Percentiles rank a stretch among this genome's conserved stretches.
phyloP scores from a whole-genome alignment of 2,329 filamentous ascomycete genomes.

The Fusarium citri region DNA sequence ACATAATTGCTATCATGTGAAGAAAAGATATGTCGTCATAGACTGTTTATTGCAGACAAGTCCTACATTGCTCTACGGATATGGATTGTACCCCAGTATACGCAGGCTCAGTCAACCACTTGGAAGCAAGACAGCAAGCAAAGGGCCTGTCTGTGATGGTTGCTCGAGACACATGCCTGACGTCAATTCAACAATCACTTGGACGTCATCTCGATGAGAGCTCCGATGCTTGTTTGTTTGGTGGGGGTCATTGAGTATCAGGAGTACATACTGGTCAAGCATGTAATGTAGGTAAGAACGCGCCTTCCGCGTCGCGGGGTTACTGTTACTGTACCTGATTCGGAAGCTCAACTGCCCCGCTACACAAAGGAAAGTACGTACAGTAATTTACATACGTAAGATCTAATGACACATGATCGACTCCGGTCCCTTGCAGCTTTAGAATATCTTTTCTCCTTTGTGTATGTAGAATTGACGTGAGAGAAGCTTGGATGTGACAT shows the following conservation, averaged over 20 bases:
- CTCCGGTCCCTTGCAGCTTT: constrained; percentile 21
- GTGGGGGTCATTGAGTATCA: constrained; percentile 12
- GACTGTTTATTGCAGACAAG: constrained; percentile 23
- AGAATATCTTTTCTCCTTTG: neutral
- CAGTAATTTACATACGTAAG: neutral
- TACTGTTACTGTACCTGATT: neutral
- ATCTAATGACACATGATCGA: neutral
- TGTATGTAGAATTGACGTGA: neutral
- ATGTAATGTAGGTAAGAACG: constrained; percentile 3
- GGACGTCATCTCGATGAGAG: constrained; percentile 34
- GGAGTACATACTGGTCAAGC: neutral
- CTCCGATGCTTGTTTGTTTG: constrained; percentile 18
- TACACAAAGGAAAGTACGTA: neutral
- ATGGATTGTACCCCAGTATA: constrained; percentile 8
- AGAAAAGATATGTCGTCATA: constrained; percentile 38
- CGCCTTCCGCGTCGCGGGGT: constrained; percentile 35
- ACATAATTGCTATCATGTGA: constrained; percentile 34
- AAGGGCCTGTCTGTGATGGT: constrained; percentile 27
- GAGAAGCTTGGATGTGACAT: constrained; percentile 1
- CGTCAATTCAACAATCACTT: constrained; percentile 38
- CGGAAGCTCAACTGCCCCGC: neutral
- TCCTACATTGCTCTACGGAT: constrained; percentile 12
- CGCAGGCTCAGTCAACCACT: constrained; percentile 5
- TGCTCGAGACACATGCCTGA: constrained; percentile 26
- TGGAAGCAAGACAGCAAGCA: constrained; percentile 6